Evolutionary conservation across 805 yeast species (phyloP).

Genomic region (Lipomyces orientalis): DNA sequence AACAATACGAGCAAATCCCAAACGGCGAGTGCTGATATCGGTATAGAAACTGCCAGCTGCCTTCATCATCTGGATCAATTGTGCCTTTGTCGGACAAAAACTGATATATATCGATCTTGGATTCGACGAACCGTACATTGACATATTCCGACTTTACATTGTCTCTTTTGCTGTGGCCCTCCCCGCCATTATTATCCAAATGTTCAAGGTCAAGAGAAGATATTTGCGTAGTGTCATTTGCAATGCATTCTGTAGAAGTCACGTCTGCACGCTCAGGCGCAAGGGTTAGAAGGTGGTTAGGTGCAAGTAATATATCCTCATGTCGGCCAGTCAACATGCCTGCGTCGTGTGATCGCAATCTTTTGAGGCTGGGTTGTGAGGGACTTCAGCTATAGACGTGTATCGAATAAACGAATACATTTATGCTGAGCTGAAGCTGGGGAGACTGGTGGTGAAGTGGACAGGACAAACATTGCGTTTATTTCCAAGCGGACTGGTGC

Average conservation of each 20-base stretch:
- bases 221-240: neutral
- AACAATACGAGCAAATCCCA: conserved; percentile 22
- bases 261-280: neutral
- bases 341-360: neutral
- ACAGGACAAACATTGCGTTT: neutral
- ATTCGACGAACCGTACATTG: neutral
- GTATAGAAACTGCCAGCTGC: conserved; percentile 17
- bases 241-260: neutral
- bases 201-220: neutral
- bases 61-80: conserved; percentile 9
- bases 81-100: conserved; percentile 1
- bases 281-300: neutral
- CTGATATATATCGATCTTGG: conserved; percentile 2
- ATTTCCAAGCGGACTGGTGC: neutral
- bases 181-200: neutral
- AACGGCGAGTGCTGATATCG: conserved; percentile 17
- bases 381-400: neutral
- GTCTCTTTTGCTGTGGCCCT: neutral
- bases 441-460: neutral
- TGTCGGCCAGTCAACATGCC: neutral
- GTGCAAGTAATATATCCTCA: neutral
- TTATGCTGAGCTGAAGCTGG: neutral
- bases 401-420: neutral
- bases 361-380: neutral
- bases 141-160: neutral